Conservation (phyloP, 106 monocot genomes). For the Allium sativum region DNA sequence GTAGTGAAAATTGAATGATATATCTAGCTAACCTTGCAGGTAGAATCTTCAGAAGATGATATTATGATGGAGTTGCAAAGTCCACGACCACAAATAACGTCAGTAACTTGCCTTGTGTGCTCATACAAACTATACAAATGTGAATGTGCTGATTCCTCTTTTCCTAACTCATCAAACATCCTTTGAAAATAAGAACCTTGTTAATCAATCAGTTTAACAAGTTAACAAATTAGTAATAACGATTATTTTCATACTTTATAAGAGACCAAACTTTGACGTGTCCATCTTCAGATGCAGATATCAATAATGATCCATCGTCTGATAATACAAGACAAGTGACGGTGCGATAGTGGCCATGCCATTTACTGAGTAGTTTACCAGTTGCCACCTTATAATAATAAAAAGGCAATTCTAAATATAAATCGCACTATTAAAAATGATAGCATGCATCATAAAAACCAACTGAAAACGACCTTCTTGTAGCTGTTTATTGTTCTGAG, state of each 20-base stretch:
- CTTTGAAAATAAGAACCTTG: slow-evolving; percentile 18
- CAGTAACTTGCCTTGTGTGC: slow-evolving; percentile 56
- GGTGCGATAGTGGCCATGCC: slow-evolving; percentile 69
- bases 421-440: too few species aligned
- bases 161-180: slow-evolving; percentile 47
- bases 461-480: too few species aligned
- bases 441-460: too few species aligned
- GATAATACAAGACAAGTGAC: slow-evolving; percentile 73
- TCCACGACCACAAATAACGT: slow-evolving; percentile 56
- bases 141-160: slow-evolving; percentile 13
- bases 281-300: slow-evolving; percentile 82
- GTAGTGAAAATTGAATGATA: background rate
- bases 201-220: too few species aligned
- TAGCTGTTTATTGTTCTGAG: too few species aligned
- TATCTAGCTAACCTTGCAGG: slow-evolving; percentile 66
- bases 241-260: slow-evolving; percentile 24
- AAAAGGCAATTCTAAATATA: background rate
- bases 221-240: background rate
- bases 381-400: slow-evolving; percentile 37
- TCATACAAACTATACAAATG: slow-evolving; percentile 52
- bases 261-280: slow-evolving; percentile 80
- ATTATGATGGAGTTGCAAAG: slow-evolving; percentile 62
- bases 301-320: slow-evolving; percentile 61
- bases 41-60: slow-evolving; percentile 80
- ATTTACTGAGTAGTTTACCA: slow-evolving; percentile 69